These are phyloP conservation scores for Alternaria sp. DNA, from an alignment of 2,329 filamentous ascomycete genomes.

Conservation along the genomic window DNA sequence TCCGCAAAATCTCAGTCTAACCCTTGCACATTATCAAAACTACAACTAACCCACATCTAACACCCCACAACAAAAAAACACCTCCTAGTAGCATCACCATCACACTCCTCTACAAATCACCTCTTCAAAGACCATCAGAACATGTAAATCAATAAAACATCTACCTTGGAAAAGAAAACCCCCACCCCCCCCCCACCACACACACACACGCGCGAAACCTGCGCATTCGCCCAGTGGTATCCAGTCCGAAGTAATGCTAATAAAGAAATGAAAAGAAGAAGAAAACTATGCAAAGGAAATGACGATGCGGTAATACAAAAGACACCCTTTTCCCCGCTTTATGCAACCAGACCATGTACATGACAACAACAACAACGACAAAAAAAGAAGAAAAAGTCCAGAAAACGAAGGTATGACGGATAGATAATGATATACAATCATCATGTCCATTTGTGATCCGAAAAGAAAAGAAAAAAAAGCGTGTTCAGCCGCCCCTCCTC, in stretches of 20 bases:
- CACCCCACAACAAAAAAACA: too few relatives aligned
- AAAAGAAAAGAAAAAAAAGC: background rate
- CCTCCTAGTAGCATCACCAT: too few relatives aligned
- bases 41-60: background rate
- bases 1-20: background rate
- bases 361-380: background rate
- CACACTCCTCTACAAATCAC: too few relatives aligned
- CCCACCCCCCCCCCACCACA: too few relatives aligned
- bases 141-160: background rate
- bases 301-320: constrained; percentile 1
- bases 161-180: background rate
- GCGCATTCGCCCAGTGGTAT: background rate
- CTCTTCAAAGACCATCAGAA: background rate
- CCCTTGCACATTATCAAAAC: background rate
- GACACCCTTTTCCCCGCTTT: background rate
- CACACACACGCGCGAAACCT: background rate
- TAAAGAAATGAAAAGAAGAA: background rate
- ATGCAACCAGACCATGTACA: background rate
- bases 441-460: background rate
- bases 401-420: background rate
- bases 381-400: background rate
- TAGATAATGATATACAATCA: constrained; percentile 4
- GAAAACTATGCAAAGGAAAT: background rate
- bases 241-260: background rate
- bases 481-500: constrained; percentile 33